Base-by-base conservation (phyloP, 352 stramenopile species). In the Pythium insidiosum region DNA sequence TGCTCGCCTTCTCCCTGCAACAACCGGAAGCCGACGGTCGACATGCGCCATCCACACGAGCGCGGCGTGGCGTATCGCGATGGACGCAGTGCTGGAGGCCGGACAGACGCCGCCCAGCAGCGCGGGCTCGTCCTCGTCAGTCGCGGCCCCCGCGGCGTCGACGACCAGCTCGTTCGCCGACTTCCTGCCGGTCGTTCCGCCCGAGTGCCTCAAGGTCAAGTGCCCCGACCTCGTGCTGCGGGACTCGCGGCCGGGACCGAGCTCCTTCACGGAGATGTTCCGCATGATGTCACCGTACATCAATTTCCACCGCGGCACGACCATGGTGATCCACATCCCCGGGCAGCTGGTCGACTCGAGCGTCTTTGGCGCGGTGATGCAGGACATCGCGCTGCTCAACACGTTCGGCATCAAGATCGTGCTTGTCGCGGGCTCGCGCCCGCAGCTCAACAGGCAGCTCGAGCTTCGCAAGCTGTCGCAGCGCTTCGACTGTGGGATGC, bases 261-360 rank as follows among this genome's bases (percentile, higher is more conserved):
- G 74, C 36, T 85, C 77, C 31, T 93, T 93, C 53, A 91, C 74
- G 0, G 65, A 85, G 49, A 93, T 98, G 87, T 98, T 98, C 66
- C 88, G 94, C 38, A 86, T 88, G 47, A 97, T 95, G 61, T 96
- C 95, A 31, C 96, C 95, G 9, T 99, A 99, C 65, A 98, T 99
- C 58, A 97, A 97, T 47, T 95, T 97, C 52, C 96, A 99, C 66
- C 81, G 94, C 5, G 88, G 87, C 47, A 88, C 89, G 6, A 92
- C 84, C 4, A 97, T 97, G 63, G 94, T 98, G 41, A 94, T 97
- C 56, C 96, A 99, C 56, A 83, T 99, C 53, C 91, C 92, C 1
- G 95, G 94, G 0, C 81, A 96, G 58, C 58, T 98, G 68, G 87
- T 97, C 25, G 94, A 97, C 28, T 94, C 87, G 19, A 70, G 74